A percentile compares a stretch with the other conserved stretches of the same genome.
Conservation (phyloP, 345 rosid species). For the Orychophragmus violaceus region DNA sequence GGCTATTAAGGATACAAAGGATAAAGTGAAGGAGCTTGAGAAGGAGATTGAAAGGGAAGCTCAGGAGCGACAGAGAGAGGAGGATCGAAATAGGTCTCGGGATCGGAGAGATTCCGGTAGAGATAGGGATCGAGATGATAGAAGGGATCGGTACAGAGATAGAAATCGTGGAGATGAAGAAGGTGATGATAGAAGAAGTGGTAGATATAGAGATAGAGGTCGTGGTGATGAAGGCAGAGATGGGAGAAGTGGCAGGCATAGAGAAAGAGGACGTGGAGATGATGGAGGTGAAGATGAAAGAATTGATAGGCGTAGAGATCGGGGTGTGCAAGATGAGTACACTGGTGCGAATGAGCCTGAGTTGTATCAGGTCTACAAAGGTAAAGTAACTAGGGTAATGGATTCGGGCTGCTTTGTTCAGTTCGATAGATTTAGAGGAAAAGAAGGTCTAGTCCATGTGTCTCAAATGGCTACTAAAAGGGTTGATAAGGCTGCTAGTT, state of each 20-base stretch:
- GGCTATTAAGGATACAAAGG: conserved; percentile 56
- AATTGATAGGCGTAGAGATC: conserved; percentile 26
- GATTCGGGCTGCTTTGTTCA: conserved; percentile 80
- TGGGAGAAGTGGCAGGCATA: conserved; percentile 20
- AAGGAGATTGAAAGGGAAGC: conserved; percentile 54
- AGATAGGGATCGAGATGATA: conserved; percentile 21
- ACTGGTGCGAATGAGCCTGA: conserved; percentile 47
- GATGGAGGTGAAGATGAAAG: conserved; percentile 11
- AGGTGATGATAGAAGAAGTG: conserved; percentile 13
- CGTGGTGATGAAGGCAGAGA: conserved; percentile 10
- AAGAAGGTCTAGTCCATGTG: conserved; percentile 86
- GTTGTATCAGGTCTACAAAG: conserved; percentile 68
- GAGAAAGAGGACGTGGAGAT: conserved; percentile 11
- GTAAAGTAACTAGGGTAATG: conserved; percentile 80
- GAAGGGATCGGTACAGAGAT: conserved; percentile 26
- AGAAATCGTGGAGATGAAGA: conserved; percentile 29
- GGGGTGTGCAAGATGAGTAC: conserved; percentile 23
- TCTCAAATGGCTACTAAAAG: conserved; percentile 75
- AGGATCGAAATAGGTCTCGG: conserved; percentile 9
- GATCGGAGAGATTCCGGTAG: conserved; percentile 22
- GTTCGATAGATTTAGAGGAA: conserved; percentile 67
- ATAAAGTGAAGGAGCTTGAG: conserved; percentile 68
- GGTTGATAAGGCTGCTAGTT: conserved; percentile 41
- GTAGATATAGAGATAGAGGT: conserved; percentile 10
- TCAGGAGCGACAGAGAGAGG: conserved; percentile 30